These are phyloP conservation scores for Aureobasidium sp. DNA, from an alignment of 2,329 filamentous ascomycete genomes.

Conservation along the genomic window DNA sequence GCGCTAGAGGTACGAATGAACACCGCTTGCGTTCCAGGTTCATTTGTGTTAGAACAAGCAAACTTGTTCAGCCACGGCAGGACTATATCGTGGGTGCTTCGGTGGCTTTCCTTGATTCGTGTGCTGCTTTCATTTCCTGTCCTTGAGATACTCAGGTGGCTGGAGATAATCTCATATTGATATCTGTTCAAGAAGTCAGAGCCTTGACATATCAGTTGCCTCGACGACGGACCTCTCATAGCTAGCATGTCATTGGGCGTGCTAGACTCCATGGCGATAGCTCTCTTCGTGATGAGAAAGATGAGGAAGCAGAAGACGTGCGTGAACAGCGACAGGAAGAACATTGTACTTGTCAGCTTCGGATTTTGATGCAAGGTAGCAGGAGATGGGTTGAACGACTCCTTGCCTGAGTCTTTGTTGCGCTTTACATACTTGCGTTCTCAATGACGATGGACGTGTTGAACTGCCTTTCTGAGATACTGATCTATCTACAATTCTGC, in stretches of 20 bases:
- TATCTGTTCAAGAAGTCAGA: background rate
- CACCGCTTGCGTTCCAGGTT: background rate
- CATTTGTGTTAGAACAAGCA: background rate
- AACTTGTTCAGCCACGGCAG: background rate
- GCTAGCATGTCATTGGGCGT: background rate
- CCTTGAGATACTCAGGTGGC: background rate
- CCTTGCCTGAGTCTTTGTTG: background rate
- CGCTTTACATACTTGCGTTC: background rate
- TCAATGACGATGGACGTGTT: background rate
- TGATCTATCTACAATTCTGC: background rate
- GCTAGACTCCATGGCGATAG: background rate
- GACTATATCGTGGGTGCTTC: background rate
- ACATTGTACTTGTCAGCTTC: background rate
- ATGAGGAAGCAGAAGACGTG: conserved; percentile 11
- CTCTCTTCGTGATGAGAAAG: background rate
- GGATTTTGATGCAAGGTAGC: background rate
- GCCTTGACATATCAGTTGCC: too few species aligned
- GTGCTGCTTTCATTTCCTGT: background rate
- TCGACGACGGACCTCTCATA: background rate
- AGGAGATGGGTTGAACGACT: background rate
- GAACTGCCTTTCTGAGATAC: background rate
- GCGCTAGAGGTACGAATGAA: too few species aligned
- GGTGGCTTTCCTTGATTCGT: background rate
- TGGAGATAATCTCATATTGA: background rate
- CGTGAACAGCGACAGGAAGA: conserved; percentile 3